Base-by-base conservation (phyloP, 163 green algal species). In the Chlamydomonas reinhardtii region DNA sequence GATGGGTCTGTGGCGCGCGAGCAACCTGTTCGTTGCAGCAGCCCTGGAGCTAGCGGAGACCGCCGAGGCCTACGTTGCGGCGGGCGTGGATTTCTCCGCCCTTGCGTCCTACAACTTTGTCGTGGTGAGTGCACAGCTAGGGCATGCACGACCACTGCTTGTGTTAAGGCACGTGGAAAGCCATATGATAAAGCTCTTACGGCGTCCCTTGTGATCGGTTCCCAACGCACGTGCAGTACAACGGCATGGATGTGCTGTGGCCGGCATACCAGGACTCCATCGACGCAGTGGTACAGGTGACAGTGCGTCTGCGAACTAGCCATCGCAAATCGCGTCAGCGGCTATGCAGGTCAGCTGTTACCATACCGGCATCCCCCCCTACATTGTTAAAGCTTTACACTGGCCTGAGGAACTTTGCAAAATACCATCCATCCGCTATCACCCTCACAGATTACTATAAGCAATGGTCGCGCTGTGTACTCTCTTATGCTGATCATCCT, bases 21-120 rank as follows among this genome's bases (percentile, higher is more conserved):
- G 76, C 39, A 84, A 84, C n/a, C 31, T 84, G 0, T 84, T 56
- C 39, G 4, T 84, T 0, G 8, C 64, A 12, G 65, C 52, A n/a
- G 16, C 76, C 11, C 29, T 75, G 14, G 76, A 84, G 15, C 17
- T 84, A 64, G 19, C n/a, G 29, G 74, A 84, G 39, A 84, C 74
- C 39, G 64, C 37, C 3, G 37, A 37, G 2, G 19, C 54, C 16
- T 32, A 68, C 2, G 64, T 68, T 17, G n/a, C n/a, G 2, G 6
- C 17, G 0, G 73, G 73, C n/a, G 16, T 20, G 29, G 74, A 84
- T 43, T 84, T 68, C 43, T 35, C 37, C 1, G 29, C 37, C 48
- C 48, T 56, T 9, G 48, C 48, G 48, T 56, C 48, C 48, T 56
- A 56, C 48, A 56, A 56, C 14, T 56, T 56, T 56, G 48, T 56